Evolutionary conservation across 2,329 filamentous ascomycete species (phyloP).

Genomic region (Penicillium hordei): DNA sequence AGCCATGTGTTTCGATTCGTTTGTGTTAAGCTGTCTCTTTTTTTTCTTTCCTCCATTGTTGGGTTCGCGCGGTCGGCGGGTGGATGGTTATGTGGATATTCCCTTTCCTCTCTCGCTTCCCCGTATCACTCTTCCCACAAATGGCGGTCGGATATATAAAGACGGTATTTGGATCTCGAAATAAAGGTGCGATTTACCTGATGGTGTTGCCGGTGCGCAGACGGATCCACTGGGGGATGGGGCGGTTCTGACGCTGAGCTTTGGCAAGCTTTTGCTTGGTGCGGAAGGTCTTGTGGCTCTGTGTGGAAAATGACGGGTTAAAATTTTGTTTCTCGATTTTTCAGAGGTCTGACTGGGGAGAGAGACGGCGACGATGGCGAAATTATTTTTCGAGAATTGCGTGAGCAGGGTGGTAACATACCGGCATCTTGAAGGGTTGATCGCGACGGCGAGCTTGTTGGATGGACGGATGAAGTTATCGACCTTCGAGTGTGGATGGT

Average conservation of each 20-base stretch:
- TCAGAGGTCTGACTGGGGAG: slow-evolving; percentile 2
- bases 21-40: background rate
- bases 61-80: slow-evolving; percentile 3
- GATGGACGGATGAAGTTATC: slow-evolving; percentile 38
- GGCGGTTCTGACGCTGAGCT: slow-evolving; percentile 99
- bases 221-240: slow-evolving; percentile 99
- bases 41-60: slow-evolving; percentile 1
- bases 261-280: slow-evolving; percentile 99
- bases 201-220: slow-evolving; percentile 99
- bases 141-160: background rate
- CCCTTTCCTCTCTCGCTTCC: slow-evolving; percentile 4
- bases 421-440: slow-evolving; percentile 57
- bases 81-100: background rate
- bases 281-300: slow-evolving; percentile 99
- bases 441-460: slow-evolving; percentile 43
- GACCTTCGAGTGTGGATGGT: slow-evolving; percentile 35
- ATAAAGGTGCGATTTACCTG: slow-evolving; percentile 66
- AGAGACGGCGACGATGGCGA: slow-evolving; percentile 2
- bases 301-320: slow-evolving; percentile 31
- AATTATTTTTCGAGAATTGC: slow-evolving; percentile 6
- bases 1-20: slow-evolving; percentile 2
- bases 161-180: slow-evolving; percentile 5
- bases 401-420: slow-evolving; percentile 34
- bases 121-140: background rate
- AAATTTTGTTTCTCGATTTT: slow-evolving; percentile 4